phyloP scores from a whole-genome alignment of 192 early-diverging fungal genomes.

The Anaeromyces robustus region DNA sequence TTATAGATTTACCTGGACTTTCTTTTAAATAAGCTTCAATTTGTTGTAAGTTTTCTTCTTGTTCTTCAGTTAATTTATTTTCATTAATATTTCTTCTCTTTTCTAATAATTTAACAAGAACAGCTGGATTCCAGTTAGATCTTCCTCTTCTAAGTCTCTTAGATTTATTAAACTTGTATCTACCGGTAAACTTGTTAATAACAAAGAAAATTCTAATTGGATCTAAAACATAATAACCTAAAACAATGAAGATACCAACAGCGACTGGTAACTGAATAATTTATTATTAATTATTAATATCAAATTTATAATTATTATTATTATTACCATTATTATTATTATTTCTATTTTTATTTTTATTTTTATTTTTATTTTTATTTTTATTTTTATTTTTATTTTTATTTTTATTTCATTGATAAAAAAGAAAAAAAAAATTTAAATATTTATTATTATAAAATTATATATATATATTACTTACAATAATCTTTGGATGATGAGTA shows the following conservation, averaged over 20 bases:
- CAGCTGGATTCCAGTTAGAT: background rate
- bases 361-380: no score
- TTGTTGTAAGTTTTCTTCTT: background rate
- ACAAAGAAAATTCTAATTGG: background rate
- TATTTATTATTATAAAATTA: no score
- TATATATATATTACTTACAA: background rate
- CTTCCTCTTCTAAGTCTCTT: background rate
- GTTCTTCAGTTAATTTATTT: background rate
- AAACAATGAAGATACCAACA: background rate
- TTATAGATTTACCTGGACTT: background rate
- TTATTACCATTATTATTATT: no score
- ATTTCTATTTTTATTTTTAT: no score
- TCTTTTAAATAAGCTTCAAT: background rate
- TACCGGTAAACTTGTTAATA: background rate
- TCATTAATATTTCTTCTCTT: background rate
- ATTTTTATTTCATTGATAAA: no score
- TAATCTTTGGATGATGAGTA: background rate
- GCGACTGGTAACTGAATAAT: background rate
- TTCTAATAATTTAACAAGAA: background rate
- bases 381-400: no score
- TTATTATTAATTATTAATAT: no score
- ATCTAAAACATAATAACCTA: slow-evolving; percentile 1
- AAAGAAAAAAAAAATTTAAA: no score
- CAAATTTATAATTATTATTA: no score
- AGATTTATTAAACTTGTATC: background rate